Evolutionary conservation across 441 rosid species (phyloP).

Genomic region (Jatropha podagrica): DNA sequence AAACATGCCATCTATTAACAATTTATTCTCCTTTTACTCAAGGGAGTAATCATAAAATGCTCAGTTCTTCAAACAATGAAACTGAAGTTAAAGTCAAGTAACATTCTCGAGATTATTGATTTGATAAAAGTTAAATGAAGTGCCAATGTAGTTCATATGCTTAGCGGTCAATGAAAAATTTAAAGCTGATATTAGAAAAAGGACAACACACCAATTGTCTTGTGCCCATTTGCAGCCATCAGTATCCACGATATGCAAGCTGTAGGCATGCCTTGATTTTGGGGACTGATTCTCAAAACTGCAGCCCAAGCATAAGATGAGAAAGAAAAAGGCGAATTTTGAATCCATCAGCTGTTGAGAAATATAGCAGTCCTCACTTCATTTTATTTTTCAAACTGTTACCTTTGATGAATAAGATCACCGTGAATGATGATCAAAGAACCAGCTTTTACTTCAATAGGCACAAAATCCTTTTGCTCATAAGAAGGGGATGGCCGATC

Average conservation of each 20-base stretch:
- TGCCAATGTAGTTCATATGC: neutral
- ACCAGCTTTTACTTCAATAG: slow-evolving; percentile 91
- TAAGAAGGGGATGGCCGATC: slow-evolving; percentile 75
- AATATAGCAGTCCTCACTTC: neutral
- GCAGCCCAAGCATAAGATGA: slow-evolving; percentile 23
- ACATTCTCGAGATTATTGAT: neutral
- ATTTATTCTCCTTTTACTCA: neutral
- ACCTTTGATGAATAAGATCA: slow-evolving; percentile 94
- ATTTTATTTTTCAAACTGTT: slow-evolving; percentile 14
- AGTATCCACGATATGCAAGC: slow-evolving; percentile 89
- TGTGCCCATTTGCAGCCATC: slow-evolving; percentile 91
- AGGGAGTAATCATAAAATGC: neutral
- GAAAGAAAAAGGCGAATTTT: neutral
- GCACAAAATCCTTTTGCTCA: slow-evolving; percentile 75
- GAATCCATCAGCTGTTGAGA: neutral
- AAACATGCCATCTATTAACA: neutral
- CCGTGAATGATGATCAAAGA: slow-evolving; percentile 88
- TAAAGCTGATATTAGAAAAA: neutral
- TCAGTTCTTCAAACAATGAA: neutral
- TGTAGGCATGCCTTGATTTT: slow-evolving; percentile 94
- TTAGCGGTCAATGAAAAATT: neutral
- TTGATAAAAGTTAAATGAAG: neutral
- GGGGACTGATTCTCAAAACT: slow-evolving; percentile 87
- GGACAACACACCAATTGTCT: slow-evolving; percentile 67
- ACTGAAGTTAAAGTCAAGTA: neutral